Base-by-base conservation (phyloP, 768 basidiomycete genomes). In the Mycena floridula region DNA sequence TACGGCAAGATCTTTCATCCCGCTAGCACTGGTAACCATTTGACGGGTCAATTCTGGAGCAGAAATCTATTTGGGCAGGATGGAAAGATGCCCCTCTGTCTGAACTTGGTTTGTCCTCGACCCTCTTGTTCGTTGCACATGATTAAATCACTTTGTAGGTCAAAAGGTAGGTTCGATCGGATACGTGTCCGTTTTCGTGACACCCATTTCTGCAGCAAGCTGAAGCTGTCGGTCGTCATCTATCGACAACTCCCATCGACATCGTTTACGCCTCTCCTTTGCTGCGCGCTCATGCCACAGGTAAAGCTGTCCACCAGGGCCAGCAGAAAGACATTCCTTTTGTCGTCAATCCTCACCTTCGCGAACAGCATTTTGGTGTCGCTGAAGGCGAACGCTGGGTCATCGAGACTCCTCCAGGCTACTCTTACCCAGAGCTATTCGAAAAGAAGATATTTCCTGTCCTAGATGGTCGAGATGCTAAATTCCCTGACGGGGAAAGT, bases 71-170 rank as follows among this genome's bases (percentile, higher is more conserved):
- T 8, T 87, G 86, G 85, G 81, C 85, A 20, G 88, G 88, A 3
- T 86, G 85, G 77, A 78, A 74, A 49, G 85, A 90, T 63, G 72
- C 85, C 1, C 84, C 85, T 0, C 68, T 90, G 8, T 81, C 84
- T 26, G 76, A 76, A 46, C 76, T 84, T 45, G 88, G 88, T 80
- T 55, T 51, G 70, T 41, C 42, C n/a, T 21, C n/a, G n/a, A 13
- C 25, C 26, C 25, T 7, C 13, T 9, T 13, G n/a, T n/a, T 26
- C 6, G 22, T 45, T 68, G 68, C 9, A 61, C 62, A 49, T 62
- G 63, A 40, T 67, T 63, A 48, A 50, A 58, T 43, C 30, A 11
- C 25, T 12, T 23, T 21, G 15, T 16, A 20, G 8, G 4, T 2
- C 4, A 22, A 27, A 46, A 24, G 26, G 9, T 23, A 24, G 12